These are phyloP conservation scores for Beauveria asiatica DNA, from an alignment of 2,329 filamentous ascomycete species.

Conservation along the genomic window DNA sequence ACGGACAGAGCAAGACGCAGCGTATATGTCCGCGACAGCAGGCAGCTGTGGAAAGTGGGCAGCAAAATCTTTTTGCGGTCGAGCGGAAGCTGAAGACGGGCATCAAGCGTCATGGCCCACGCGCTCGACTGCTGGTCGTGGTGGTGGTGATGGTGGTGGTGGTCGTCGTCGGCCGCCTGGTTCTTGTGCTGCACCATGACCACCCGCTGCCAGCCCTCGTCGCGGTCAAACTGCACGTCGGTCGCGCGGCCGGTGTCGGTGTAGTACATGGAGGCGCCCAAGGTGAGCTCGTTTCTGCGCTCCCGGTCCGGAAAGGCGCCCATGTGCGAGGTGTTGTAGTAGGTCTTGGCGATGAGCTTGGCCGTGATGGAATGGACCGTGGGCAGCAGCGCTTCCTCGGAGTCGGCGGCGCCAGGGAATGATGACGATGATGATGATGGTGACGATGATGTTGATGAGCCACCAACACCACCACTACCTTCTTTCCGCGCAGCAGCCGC, in stretches of 20 bases:
- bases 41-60: constrained; percentile 4
- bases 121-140: background rate
- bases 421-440: too few relatives aligned
- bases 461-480: too few relatives aligned
- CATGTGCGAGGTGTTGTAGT: constrained; percentile 1
- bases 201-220: background rate
- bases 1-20: background rate
- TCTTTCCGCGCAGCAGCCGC: background rate
- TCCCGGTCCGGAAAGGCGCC: constrained; percentile 2
- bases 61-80: background rate
- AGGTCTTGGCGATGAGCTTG: constrained; percentile 1
- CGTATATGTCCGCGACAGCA: constrained; percentile 4
- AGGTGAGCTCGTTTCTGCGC: background rate
- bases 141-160: too few relatives aligned
- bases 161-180: background rate
- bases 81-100: background rate
- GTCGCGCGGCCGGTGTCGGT: background rate
- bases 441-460: too few relatives aligned
- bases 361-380: background rate
- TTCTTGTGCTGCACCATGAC: background rate
- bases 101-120: background rate
- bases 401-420: background rate
- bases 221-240: background rate
- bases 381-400: background rate
- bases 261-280: background rate